phyloP scores from a whole-genome alignment of 495 filamentous ascomycete genomes.

The Cryomyces antarcticus region DNA sequence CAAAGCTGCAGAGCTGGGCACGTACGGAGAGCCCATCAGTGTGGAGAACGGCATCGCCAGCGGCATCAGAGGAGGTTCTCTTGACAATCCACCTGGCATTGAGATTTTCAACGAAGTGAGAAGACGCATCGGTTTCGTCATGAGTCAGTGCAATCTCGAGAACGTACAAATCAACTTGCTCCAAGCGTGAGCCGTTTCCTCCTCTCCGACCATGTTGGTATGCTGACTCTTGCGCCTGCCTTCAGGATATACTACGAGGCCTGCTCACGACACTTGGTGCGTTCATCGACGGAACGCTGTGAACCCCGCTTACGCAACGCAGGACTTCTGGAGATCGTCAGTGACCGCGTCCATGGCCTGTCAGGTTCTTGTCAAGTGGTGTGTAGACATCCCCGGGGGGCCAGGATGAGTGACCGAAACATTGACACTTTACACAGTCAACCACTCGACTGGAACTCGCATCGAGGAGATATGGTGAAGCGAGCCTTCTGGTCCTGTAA shows the following conservation, averaged over 20 bases:
- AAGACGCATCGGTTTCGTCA: conserved; percentile 33
- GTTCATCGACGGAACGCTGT: conserved; percentile 1
- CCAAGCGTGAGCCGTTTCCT: conserved; percentile 23
- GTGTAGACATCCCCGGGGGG: not conserved
- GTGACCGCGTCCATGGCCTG: conserved; percentile 31
- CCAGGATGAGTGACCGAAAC: not conserved
- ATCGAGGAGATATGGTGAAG: conserved; percentile 29
- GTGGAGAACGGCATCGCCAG: conserved; percentile 22
- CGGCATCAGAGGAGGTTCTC: conserved; percentile 30
- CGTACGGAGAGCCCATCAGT: conserved; percentile 24
- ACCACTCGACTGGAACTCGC: conserved; percentile 26
- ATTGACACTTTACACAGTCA: conserved; percentile 19
- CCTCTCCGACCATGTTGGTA: not conserved
- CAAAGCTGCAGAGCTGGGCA: conserved; percentile 29
- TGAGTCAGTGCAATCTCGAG: conserved; percentile 32
- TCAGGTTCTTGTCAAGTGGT: conserved; percentile 31
- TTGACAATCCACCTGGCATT: conserved; percentile 31
- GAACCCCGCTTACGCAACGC: not conserved
- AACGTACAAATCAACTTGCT: conserved; percentile 35
- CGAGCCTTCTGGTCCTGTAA: conserved; percentile 37
- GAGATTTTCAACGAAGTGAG: conserved; percentile 39
- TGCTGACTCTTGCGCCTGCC: not conserved
- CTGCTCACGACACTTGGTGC: conserved; percentile 29
- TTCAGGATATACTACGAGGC: conserved; percentile 30
- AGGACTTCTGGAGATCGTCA: conserved; percentile 39